Conservation (phyloP, 495 filamentous ascomycete species). For the Neurospora cerealis region DNA sequence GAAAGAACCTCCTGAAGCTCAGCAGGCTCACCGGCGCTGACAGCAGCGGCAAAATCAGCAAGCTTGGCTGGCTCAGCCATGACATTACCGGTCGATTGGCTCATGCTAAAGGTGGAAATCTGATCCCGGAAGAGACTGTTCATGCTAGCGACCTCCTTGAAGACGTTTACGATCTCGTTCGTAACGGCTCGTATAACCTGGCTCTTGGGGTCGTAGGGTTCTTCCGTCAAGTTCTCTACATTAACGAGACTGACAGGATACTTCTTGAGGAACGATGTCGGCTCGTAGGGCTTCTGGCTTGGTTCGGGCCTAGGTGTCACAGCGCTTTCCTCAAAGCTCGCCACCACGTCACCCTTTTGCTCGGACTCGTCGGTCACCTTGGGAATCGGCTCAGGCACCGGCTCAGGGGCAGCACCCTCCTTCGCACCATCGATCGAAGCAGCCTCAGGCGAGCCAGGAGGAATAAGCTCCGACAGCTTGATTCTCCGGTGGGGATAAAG, state of each 20-base stretch:
- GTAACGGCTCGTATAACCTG: constrained; percentile 80
- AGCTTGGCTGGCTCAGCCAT: constrained; percentile 89
- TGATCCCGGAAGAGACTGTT: constrained; percentile 97
- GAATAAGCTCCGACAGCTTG: constrained; percentile 70
- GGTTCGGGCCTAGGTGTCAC: constrained; percentile 38
- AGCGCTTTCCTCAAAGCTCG: constrained; percentile 84
- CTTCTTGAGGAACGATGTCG: constrained; percentile 82
- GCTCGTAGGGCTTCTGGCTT: constrained; percentile 58
- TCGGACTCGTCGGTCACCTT: constrained; percentile 33
- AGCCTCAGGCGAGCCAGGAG: constrained; percentile 40
- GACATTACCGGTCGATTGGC: constrained; percentile 87
- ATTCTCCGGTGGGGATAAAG: constrained; percentile 95
- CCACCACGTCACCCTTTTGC: constrained; percentile 83
- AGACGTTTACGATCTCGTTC: constrained; percentile 95
- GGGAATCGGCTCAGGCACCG: constrained; percentile 46
- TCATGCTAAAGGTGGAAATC: constrained; percentile 92
- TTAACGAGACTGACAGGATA: constrained; percentile 88
- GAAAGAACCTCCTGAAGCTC: constrained; percentile 94
- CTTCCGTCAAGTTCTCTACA: constrained; percentile 83
- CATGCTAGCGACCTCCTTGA: constrained; percentile 88
- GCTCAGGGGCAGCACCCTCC: constrained; percentile 29
- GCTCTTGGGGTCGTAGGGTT: constrained; percentile 81
- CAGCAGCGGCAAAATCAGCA: constrained; percentile 94
- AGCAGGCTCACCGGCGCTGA: constrained; percentile 76
- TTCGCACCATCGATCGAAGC: constrained; percentile 12